Percentiles rank a stretch among this genome's conserved stretches.
Conservation (phyloP, 2,329 filamentous ascomycete species). For the Gliomastix tumulicola region DNA sequence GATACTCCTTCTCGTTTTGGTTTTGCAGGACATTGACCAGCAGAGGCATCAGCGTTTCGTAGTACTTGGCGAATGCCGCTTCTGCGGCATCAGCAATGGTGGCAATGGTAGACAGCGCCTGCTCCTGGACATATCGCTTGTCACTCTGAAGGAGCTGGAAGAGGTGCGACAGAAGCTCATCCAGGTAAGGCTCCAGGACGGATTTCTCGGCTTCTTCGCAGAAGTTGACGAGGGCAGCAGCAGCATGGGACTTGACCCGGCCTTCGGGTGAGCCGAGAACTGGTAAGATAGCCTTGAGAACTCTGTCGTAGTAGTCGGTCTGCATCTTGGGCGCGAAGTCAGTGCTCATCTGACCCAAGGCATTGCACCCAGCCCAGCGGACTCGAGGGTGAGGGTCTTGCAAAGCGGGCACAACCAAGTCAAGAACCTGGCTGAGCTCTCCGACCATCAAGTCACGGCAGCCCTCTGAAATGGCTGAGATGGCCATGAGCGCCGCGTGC, state of each 20-base stretch:
- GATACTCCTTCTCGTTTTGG: conserved; percentile 89
- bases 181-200: conserved; percentile 87
- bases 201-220: conserved; percentile 96
- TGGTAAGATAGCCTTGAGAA: conserved; percentile 86
- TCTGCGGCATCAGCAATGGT: conserved; percentile 99
- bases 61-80: conserved; percentile 90
- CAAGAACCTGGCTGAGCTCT: conserved; percentile 88
- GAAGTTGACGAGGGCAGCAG: conserved; percentile 97
- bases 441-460: conserved; percentile 94
- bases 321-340: conserved; percentile 99
- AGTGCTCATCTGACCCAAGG: conserved; percentile 98
- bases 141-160: conserved; percentile 84
- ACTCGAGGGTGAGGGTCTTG: conserved; percentile 89
- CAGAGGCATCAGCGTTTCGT: conserved; percentile 91
- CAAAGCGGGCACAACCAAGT: conserved; percentile 87
- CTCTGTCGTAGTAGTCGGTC: conserved; percentile 81
- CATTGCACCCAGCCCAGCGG: conserved; percentile 95
- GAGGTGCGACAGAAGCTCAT: conserved; percentile 76
- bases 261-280: conserved; percentile 86
- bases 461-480: conserved; percentile 96
- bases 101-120: conserved; percentile 94
- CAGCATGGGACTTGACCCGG: conserved; percentile 92
- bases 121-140: conserved; percentile 95
- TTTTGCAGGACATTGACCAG: conserved; percentile 83
- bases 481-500: conserved; percentile 96